phyloP scores from a whole-genome alignment of 192 early-diverging fungal genomes.

The Geranomyces variabilis region DNA sequence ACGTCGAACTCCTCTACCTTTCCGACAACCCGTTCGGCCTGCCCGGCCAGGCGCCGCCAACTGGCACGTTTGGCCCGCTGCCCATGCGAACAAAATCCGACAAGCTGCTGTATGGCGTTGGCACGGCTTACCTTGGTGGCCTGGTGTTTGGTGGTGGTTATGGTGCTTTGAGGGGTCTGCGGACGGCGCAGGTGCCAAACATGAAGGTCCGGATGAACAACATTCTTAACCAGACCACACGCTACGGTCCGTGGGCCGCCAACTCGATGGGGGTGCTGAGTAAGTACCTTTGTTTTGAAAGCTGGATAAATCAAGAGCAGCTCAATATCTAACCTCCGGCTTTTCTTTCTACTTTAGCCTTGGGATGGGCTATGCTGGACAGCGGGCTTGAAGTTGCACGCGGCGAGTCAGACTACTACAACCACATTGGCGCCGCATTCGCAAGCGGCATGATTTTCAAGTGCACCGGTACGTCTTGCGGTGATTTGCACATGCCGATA shows the following conservation, averaged over 20 bases:
- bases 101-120: conserved; percentile 58
- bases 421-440: conserved; percentile 60
- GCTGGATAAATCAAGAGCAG: background rate
- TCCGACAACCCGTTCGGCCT: conserved; percentile 52
- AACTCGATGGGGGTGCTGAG: conserved; percentile 59
- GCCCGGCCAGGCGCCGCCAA: conserved; percentile 31
- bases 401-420: conserved; percentile 54
- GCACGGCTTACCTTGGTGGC: conserved; percentile 54
- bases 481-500: too few relatives aligned
- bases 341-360: conserved; percentile 41
- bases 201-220: conserved; percentile 57
- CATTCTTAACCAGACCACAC: conserved; percentile 38
- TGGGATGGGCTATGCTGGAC: conserved; percentile 54
- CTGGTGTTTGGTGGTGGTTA: conserved; percentile 49
- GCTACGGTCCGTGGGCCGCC: conserved; percentile 35
- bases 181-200: conserved; percentile 48
- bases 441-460: conserved; percentile 58
- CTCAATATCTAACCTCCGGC: background rate
- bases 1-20: conserved; percentile 55
- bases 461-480: conserved; percentile 48
- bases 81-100: conserved; percentile 62
- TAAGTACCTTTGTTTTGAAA: conserved; percentile 38
- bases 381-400: conserved; percentile 38
- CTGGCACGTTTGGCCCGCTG: conserved; percentile 55
- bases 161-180: conserved; percentile 53